Conservation (phyloP, 2,329 filamentous ascomycete genomes). For the Colletotrichum caudatum region DNA sequence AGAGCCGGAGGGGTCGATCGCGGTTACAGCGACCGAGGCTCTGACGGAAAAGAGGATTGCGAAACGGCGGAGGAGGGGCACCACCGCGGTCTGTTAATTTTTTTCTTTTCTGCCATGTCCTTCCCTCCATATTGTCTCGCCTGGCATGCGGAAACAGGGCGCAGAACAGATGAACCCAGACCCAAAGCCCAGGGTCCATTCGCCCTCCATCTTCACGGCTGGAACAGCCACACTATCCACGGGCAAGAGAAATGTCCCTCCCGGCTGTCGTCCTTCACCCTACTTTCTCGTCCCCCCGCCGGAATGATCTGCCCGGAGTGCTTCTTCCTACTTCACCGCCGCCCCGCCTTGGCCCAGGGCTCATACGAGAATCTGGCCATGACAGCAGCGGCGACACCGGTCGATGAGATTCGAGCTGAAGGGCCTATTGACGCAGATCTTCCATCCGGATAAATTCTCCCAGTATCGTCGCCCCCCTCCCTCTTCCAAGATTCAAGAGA, state of each 20-base stretch:
- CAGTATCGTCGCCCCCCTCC: too few species aligned
- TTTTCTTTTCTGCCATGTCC: neutral
- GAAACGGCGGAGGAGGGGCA: neutral
- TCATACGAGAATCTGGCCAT: neutral
- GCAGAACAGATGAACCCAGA: slow-evolving; percentile 37
- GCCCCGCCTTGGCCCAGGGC: neutral
- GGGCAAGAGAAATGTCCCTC: neutral
- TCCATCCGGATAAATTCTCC: too few species aligned
- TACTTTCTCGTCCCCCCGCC: too few species aligned
- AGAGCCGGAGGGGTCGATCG: neutral
- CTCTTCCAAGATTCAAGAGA: too few species aligned
- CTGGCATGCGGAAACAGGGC: slow-evolving; percentile 1
- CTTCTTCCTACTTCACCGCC: neutral
- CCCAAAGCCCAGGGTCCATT: slow-evolving; percentile 27
- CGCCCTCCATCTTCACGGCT: slow-evolving; percentile 1
- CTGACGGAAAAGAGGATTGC: slow-evolving; percentile 3
- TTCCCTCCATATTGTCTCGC: neutral
- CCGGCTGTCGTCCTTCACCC: neutral
- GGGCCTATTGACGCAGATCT: neutral
- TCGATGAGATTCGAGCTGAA: neutral
- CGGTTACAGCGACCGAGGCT: neutral
- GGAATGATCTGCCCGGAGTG: neutral
- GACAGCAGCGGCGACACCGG: neutral
- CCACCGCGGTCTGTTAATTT: slow-evolving; percentile 16
- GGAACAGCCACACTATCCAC: neutral